Conservation (phyloP, 2,329 filamentous ascomycete species). For the Fusarium bulbicola region DNA sequence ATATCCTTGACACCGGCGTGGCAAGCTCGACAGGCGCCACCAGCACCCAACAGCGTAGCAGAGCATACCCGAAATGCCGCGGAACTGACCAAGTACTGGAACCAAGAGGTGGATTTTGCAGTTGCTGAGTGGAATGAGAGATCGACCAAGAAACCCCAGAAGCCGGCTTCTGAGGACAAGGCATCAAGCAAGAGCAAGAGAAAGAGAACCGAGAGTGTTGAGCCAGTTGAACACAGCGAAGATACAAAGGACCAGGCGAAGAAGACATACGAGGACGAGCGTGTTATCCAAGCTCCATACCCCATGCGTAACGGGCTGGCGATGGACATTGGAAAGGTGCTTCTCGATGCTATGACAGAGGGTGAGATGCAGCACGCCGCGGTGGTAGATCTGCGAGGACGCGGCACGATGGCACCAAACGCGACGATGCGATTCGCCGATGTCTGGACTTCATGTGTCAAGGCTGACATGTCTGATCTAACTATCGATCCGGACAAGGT, state of each 20-base stretch:
- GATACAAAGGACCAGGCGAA: neutral
- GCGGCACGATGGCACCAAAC: slow-evolving; percentile 48
- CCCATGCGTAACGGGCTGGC: slow-evolving; percentile 54
- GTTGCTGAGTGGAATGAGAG: slow-evolving; percentile 56
- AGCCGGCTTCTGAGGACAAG: slow-evolving; percentile 32
- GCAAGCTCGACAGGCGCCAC: slow-evolving; percentile 54
- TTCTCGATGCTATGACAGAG: slow-evolving; percentile 58
- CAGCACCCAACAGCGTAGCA: slow-evolving; percentile 56
- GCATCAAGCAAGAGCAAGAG: slow-evolving; percentile 22
- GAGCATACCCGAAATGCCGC: slow-evolving; percentile 65
- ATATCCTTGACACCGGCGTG: slow-evolving; percentile 64
- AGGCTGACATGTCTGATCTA: slow-evolving; percentile 24
- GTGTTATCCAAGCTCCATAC: slow-evolving; percentile 45
- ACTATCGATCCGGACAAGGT: slow-evolving; percentile 18
- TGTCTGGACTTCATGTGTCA: slow-evolving; percentile 55
- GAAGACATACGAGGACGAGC: slow-evolving; percentile 23
- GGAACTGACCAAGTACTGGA: slow-evolving; percentile 61
- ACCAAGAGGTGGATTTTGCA: slow-evolving; percentile 52
- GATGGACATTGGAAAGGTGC: slow-evolving; percentile 51
- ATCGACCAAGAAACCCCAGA: slow-evolving; percentile 53
- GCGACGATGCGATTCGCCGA: slow-evolving; percentile 52
- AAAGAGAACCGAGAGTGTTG: slow-evolving; percentile 13
- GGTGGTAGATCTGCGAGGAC: slow-evolving; percentile 54
- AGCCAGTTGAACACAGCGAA: slow-evolving; percentile 12
- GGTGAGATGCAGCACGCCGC: slow-evolving; percentile 55